phyloP scores from a whole-genome alignment of 768 basidiomycete genomes.

The Calocybe cyanea region DNA sequence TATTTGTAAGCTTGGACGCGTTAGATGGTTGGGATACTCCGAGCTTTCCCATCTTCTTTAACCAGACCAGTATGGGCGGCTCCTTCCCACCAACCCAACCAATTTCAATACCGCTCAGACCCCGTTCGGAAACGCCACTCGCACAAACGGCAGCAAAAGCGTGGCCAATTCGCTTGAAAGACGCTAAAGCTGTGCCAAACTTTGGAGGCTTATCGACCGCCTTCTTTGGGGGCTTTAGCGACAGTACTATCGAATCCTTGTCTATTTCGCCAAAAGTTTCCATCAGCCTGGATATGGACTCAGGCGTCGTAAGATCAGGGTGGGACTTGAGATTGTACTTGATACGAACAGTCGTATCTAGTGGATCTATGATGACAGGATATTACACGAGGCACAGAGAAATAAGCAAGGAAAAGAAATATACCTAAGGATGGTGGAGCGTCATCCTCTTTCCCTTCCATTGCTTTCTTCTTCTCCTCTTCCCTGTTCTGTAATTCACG shows the following conservation, averaged over 20 bases:
- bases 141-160: slow-evolving; percentile 76
- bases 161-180: slow-evolving; percentile 71
- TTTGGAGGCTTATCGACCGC: slow-evolving; percentile 55
- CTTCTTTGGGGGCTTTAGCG: slow-evolving; percentile 60
- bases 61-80: slow-evolving; percentile 67
- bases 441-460: slow-evolving; percentile 32
- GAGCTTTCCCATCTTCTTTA: slow-evolving; percentile 70
- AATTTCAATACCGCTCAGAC: slow-evolving; percentile 61
- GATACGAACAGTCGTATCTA: slow-evolving; percentile 74
- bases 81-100: slow-evolving; percentile 74
- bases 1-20: neutral
- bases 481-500: slow-evolving; percentile 45
- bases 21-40: slow-evolving; percentile 24
- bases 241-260: slow-evolving; percentile 56
- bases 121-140: slow-evolving; percentile 45
- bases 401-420: slow-evolving; percentile 12
- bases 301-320: slow-evolving; percentile 51
- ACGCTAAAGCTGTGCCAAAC: slow-evolving; percentile 66
- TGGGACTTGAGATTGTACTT: slow-evolving; percentile 61
- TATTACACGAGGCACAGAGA: slow-evolving; percentile 5
- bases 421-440: slow-evolving; percentile 57
- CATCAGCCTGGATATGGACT: slow-evolving; percentile 48
- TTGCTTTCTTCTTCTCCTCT: slow-evolving; percentile 39
- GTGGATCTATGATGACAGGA: slow-evolving; percentile 39
- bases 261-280: slow-evolving; percentile 62